These are phyloP conservation scores for Tetragonia tetragonoides DNA, from an alignment of 148 eudicot genomes.

Conservation along the genomic window DNA sequence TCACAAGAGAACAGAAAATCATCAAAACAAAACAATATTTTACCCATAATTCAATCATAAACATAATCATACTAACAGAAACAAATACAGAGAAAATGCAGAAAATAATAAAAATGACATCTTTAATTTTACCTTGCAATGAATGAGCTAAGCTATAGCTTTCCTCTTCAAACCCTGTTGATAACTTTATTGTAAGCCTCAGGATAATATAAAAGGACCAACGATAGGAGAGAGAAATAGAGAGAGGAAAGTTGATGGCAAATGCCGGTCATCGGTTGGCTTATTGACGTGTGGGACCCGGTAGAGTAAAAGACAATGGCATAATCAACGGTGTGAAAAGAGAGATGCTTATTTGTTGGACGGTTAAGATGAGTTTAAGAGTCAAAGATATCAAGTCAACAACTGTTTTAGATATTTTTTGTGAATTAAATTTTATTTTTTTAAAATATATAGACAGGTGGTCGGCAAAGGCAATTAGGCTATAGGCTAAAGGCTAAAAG, in stretches of 20 bases:
- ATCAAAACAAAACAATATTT: too few relatives aligned
- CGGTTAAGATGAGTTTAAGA: not conserved
- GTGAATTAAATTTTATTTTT: not conserved
- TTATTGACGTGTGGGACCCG: constrained; percentile 14
- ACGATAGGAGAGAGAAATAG: not conserved
- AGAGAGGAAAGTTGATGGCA: not conserved
- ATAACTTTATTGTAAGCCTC: constrained; percentile 2
- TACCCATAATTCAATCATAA: too few relatives aligned
- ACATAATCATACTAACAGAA: too few relatives aligned
- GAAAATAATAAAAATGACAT: too few relatives aligned
- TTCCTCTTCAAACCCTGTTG: not conserved
- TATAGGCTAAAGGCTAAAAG: too few relatives aligned
- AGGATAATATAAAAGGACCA: constrained; percentile 4
- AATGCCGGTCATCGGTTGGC: constrained; percentile 4
- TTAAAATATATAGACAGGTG: not conserved
- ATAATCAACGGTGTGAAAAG: not conserved
- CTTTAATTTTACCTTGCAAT: constrained; percentile 1
- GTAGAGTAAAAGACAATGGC: not conserved
- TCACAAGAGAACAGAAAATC: too few relatives aligned
- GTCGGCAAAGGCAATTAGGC: not conserved
- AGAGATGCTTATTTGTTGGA: constrained; percentile 10
- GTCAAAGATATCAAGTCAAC: constrained; percentile 7
- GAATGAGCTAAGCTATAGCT: not conserved
- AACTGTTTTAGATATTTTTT: not conserved
- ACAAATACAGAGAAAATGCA: too few relatives aligned